Base-by-base conservation (phyloP, 306 rosid genomes). In the Fragaria vesca region DNA sequence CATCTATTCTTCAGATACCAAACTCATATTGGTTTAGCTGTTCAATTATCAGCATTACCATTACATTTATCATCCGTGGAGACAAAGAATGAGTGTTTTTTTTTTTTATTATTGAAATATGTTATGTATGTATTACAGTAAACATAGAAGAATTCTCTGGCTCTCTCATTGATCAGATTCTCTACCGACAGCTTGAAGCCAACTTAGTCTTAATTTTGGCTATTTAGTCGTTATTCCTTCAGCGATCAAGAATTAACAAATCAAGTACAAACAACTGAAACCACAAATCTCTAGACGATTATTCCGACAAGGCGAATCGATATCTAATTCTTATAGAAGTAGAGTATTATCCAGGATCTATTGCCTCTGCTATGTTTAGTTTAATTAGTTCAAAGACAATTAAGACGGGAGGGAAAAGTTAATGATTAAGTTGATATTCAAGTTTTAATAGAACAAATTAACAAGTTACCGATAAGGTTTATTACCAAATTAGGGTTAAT, bases 141-240 rank as follows among this genome's bases (percentile, higher is more conserved):
- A 6, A 26, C 11, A 8, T 54, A 74, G 69, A 57, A 55, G 46
- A 58, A 75, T 60, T 30, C 46, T 54, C 58, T 61, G 46, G 34
- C 78, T 28, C 69, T n/a, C 52, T 61, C 20, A 61, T 46, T 75
- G 18, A 62, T 62, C 32, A 67, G 60, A 62, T 62, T 75, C 61
- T 62, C 70, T 42, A 62, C 60, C 78, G 71, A 75, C 78, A 75
- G 71, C 78, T 75, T 62, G 71, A 51, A 75, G 71, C 78, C 78
- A 75, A 75, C 60, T 75, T 38, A 18, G 24, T 16, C 47, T 16
- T 10, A 8, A 8, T 43, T 43, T 28, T 20, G 70, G 46, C 28
- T 8, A 18, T 16, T 32, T 66, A 66, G 47, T 34, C 46, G 24
- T 52, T 55, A 74, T 18, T 1, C 20, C 70, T 74, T 11, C 69